Evolutionary conservation across 345 rosid genomes (phyloP).

Genomic region (Iberis pinnata): DNA sequence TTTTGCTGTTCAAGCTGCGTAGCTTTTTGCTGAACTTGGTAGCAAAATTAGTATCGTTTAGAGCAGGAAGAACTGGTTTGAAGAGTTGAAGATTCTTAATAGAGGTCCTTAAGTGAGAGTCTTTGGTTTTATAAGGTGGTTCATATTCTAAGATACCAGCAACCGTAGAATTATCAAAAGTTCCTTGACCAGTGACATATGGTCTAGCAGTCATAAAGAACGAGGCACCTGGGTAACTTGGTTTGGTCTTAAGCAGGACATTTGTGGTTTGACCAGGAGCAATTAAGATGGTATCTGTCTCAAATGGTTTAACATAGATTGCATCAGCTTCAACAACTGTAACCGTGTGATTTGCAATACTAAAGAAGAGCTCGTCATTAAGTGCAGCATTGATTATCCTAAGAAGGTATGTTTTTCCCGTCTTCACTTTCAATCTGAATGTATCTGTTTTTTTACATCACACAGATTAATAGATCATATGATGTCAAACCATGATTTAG

Average conservation of each 20-base stretch:
- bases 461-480: background rate
- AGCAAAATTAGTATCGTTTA: constrained; percentile 49
- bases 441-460: constrained; percentile 28
- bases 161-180: constrained; percentile 39
- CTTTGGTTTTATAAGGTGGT: constrained; percentile 14
- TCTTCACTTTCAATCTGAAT: constrained; percentile 33
- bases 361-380: constrained; percentile 35
- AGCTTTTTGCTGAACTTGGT: constrained; percentile 41
- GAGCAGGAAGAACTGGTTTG: constrained; percentile 45
- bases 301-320: constrained; percentile 32
- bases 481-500: background rate
- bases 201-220: constrained; percentile 60
- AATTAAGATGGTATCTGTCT: constrained; percentile 31
- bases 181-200: constrained; percentile 55
- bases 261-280: constrained; percentile 37
- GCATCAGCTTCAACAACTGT: constrained; percentile 37
- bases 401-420: constrained; percentile 36
- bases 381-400: constrained; percentile 36
- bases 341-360: constrained; percentile 35
- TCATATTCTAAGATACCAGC: constrained; percentile 35
- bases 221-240: constrained; percentile 30
- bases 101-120: constrained; percentile 4
- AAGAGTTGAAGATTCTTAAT: constrained; percentile 37
- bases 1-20: constrained; percentile 38
- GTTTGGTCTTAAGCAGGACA: constrained; percentile 28